Conservation (phyloP, 73 alveolate species). For the Paramecium primaurelia region DNA sequence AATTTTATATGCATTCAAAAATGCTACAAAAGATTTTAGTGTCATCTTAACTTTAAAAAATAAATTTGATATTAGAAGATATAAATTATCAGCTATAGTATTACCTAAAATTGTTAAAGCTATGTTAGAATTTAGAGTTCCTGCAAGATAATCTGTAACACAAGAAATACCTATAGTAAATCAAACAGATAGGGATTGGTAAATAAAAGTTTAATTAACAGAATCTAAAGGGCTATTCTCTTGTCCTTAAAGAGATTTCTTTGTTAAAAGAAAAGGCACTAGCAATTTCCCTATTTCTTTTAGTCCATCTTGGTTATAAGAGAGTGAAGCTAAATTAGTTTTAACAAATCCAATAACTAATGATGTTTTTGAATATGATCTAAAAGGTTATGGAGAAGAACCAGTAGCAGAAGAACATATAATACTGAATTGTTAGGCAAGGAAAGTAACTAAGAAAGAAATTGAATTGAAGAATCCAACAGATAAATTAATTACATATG, state of each 20-base stretch:
- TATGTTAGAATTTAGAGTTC: slow-evolving; percentile 92
- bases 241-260: slow-evolving; percentile 63
- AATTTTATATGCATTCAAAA: slow-evolving; percentile 65
- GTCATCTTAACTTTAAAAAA: slow-evolving; percentile 76
- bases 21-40: slow-evolving; percentile 83
- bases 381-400: slow-evolving; percentile 97
- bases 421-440: slow-evolving; percentile 89
- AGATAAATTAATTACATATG: slow-evolving; percentile 79
- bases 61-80: slow-evolving; percentile 94
- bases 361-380: slow-evolving; percentile 92
- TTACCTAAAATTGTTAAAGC: slow-evolving; percentile 96
- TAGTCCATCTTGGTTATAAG: slow-evolving; percentile 88
- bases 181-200: slow-evolving; percentile 94
- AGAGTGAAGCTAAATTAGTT: slow-evolving; percentile 84
- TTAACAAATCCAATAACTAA: slow-evolving; percentile 86
- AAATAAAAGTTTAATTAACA: slow-evolving; percentile 84
- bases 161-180: slow-evolving; percentile 97
- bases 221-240: slow-evolving; percentile 68
- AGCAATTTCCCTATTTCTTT: slow-evolving; percentile 80
- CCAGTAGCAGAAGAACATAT: slow-evolving; percentile 98
- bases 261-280: slow-evolving; percentile 79
- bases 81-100: slow-evolving; percentile 89
- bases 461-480: slow-evolving; percentile 85
- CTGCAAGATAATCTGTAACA: slow-evolving; percentile 87
- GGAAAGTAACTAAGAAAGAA: slow-evolving; percentile 81